Evolutionary conservation across 192 early-diverging fungal genomes (phyloP).

Genomic region (Rhizoclosmatium sp.): DNA sequence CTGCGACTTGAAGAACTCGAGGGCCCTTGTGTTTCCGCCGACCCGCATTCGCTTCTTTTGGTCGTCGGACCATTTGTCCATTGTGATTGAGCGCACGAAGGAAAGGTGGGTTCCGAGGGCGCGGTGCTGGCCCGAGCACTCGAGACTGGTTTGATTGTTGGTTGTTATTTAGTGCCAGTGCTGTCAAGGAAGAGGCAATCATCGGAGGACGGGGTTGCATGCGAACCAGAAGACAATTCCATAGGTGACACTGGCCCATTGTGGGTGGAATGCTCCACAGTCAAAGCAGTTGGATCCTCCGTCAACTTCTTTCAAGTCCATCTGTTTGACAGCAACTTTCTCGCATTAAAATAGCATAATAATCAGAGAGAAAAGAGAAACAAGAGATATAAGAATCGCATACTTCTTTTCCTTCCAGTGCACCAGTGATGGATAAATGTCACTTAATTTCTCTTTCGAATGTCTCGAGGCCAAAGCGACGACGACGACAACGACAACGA

Average conservation of each 20-base stretch:
- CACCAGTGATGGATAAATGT: too few species aligned
- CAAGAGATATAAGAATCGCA: too few species aligned
- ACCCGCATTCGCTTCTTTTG: constrained; percentile 93
- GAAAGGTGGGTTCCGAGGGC: constrained; percentile 60
- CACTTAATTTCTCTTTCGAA: too few species aligned
- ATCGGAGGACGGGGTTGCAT: background rate
- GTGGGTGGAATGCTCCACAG: constrained; percentile 78
- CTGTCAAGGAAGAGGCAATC: constrained; percentile 74
- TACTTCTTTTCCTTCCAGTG: too few species aligned
- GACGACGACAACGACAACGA: background rate
- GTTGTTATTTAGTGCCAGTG: constrained; percentile 67
- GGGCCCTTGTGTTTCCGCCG: constrained; percentile 89
- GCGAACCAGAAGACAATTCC: constrained; percentile 87
- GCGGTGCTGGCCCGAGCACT: constrained; percentile 44
- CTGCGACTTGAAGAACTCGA: constrained; percentile 73
- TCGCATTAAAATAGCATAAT: too few species aligned
- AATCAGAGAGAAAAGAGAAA: too few species aligned
- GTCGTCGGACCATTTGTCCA: constrained; percentile 97
- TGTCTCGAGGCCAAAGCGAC: too few species aligned
- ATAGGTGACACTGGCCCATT: constrained; percentile 84
- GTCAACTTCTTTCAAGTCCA: too few species aligned
- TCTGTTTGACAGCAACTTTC: too few species aligned
- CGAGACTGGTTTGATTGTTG: constrained; percentile 84
- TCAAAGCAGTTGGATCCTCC: constrained; percentile 73
- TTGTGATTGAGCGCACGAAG: constrained; percentile 98